phyloP scores from a whole-genome alignment of 441 rosid genomes.

The Brassica balearica region DNA sequence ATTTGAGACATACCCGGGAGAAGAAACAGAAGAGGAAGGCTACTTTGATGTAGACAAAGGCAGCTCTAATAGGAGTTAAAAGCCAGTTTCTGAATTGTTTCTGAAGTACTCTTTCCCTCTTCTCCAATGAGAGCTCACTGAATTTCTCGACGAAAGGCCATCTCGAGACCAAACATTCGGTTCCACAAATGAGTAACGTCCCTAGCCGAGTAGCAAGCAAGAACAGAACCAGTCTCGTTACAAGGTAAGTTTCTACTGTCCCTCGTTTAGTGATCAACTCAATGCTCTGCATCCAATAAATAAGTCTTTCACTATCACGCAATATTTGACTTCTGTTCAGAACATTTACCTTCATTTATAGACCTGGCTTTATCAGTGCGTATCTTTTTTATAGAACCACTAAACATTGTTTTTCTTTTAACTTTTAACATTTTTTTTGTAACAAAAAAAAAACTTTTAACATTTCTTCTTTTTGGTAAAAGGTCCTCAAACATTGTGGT shows the following conservation, averaged over 20 bases:
- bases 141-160: constrained; percentile 71
- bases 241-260: constrained; percentile 43
- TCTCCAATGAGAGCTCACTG: constrained; percentile 52
- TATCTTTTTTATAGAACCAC: too few relatives aligned
- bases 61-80: constrained; percentile 58
- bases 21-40: constrained; percentile 53
- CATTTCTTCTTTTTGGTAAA: too few relatives aligned
- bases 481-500: too few relatives aligned
- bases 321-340: too few relatives aligned
- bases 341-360: too few relatives aligned
- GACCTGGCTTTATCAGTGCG: too few relatives aligned
- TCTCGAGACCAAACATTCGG: constrained; percentile 48
- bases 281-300: constrained; percentile 47
- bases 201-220: constrained; percentile 75
- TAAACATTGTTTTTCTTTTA: too few relatives aligned
- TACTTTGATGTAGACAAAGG: constrained; percentile 50
- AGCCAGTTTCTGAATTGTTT: constrained; percentile 50
- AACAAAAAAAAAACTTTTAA: too few relatives aligned
- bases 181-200: constrained; percentile 67
- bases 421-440: too few relatives aligned
- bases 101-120: constrained; percentile 63
- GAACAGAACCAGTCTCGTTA: constrained; percentile 54
- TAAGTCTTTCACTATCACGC: too few relatives aligned
- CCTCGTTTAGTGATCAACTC: constrained; percentile 52
- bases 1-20: constrained; percentile 53